These are phyloP conservation scores for Sclerotinia sclerotiorum DNA, from an alignment of 2,329 filamentous ascomycete genomes.

Conservation along the genomic window DNA sequence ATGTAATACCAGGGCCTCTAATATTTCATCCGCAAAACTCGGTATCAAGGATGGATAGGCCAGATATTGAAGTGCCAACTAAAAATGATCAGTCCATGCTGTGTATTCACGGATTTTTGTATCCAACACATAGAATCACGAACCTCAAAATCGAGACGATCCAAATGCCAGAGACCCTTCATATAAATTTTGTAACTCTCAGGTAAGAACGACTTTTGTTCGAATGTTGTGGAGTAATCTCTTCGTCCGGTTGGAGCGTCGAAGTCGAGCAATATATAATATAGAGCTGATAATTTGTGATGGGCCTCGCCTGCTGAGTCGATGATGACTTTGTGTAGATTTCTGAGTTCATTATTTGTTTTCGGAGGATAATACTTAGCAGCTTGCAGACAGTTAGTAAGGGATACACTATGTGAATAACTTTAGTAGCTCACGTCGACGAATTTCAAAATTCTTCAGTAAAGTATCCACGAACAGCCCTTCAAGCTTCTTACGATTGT, in stretches of 20 bases:
- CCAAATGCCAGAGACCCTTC: slow-evolving; percentile 78
- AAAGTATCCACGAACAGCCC: slow-evolving; percentile 81
- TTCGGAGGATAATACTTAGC: slow-evolving; percentile 73
- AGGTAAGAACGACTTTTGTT: slow-evolving; percentile 63
- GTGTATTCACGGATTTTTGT: not conserved
- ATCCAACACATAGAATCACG: slow-evolving; percentile 24
- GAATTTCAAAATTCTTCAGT: slow-evolving; percentile 66
- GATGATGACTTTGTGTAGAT: slow-evolving; percentile 69
- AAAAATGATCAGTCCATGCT: slow-evolving; percentile 32
- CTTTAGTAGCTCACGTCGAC: slow-evolving; percentile 56
- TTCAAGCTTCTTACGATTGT: slow-evolving; percentile 65
- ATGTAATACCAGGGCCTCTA: slow-evolving; percentile 65
- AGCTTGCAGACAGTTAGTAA: slow-evolving; percentile 41
- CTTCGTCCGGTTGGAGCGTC: slow-evolving; percentile 45
- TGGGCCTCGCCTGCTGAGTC: slow-evolving; percentile 64
- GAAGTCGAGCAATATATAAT: slow-evolving; percentile 79
- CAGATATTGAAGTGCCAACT: slow-evolving; percentile 71
- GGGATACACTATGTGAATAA: slow-evolving; percentile 13
- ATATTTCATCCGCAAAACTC: slow-evolving; percentile 81
- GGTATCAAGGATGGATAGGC: slow-evolving; percentile 76
- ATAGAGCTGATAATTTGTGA: slow-evolving; percentile 79
- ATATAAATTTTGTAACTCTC: slow-evolving; percentile 78
- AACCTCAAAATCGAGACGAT: slow-evolving; percentile 67
- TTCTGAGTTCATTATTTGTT: slow-evolving; percentile 63
- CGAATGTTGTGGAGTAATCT: slow-evolving; percentile 57